Evolutionary conservation across 2,329 filamentous ascomycete genomes (phyloP).

Genomic region (Epichloe hybrida): DNA sequence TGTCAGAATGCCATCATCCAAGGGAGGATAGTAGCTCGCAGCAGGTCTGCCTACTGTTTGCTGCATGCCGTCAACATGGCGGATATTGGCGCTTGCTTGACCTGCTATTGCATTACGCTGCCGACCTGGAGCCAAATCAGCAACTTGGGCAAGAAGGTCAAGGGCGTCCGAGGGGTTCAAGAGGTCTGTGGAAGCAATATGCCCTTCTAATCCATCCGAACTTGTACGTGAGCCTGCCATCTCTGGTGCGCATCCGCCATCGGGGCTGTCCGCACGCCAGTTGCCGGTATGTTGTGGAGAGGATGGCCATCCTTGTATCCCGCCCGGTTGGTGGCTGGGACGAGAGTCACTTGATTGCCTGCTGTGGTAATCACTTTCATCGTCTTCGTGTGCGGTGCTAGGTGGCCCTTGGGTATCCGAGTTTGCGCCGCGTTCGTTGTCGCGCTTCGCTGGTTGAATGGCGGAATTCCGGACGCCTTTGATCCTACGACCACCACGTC

Average conservation of each 20-base stretch:
- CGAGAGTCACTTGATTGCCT: background rate
- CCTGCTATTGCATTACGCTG: constrained; percentile 5
- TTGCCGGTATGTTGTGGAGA: constrained; percentile 7
- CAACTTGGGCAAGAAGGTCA: constrained; percentile 27
- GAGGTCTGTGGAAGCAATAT: constrained; percentile 26
- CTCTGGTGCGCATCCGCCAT: constrained; percentile 6
- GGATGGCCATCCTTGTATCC: constrained; percentile 6
- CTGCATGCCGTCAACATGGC: constrained; percentile 5
- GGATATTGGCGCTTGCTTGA: constrained; percentile 6
- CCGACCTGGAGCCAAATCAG: constrained; percentile 20
- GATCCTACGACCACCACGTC: constrained; percentile 23
- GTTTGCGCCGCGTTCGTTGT: background rate
- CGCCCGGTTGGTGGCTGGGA: background rate
- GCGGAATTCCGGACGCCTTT: constrained; percentile 11
- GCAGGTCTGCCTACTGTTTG: background rate
- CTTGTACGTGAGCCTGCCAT: constrained; percentile 6
- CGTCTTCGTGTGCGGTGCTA: constrained; percentile 5
- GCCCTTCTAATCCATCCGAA: constrained; percentile 20
- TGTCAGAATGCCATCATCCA: constrained; percentile 17
- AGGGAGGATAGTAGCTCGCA: constrained; percentile 17
- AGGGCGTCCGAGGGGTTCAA: constrained; percentile 29
- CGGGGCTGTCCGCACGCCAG: constrained; percentile 7
- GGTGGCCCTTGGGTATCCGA: background rate
- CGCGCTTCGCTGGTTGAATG: constrained; percentile 3
- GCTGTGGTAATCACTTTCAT: constrained; percentile 3